These are phyloP conservation scores for Setaria italica DNA, from an alignment of 202 grass and related monocot genomes.

Conservation along the genomic window DNA sequence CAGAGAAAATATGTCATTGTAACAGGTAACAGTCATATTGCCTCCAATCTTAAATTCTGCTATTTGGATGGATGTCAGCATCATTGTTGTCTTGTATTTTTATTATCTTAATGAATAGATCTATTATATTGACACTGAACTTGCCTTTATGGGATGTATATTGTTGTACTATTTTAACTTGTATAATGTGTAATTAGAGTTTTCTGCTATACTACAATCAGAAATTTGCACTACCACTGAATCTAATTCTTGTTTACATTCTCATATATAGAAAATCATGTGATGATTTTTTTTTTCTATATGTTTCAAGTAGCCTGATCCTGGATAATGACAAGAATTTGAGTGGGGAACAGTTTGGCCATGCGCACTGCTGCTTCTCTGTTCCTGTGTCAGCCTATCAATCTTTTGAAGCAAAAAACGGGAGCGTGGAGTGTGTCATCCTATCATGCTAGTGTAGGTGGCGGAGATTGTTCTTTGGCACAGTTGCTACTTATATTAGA, in stretches of 20 bases:
- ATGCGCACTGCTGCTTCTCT: not conserved
- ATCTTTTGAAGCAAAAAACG: no score
- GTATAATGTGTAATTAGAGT: not conserved
- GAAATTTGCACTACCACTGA: not conserved
- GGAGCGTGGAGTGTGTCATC: no score
- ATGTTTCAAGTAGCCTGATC: not conserved
- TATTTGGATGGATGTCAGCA: slow-evolving; percentile 7
- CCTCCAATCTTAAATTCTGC: slow-evolving; percentile 3
- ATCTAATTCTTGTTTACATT: not conserved
- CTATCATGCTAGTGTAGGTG: not conserved
- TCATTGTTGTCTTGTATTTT: not conserved
- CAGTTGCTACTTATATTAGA: not conserved
- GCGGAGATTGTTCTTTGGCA: not conserved
- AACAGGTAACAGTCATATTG: slow-evolving; percentile 68
- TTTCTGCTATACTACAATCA: not conserved
- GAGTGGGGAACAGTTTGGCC: not conserved
- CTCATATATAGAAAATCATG: not conserved
- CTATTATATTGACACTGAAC: not conserved
- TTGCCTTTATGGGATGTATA: not conserved
- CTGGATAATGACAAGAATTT: slow-evolving; percentile 15
- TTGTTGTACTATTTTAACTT: slow-evolving; percentile 7
- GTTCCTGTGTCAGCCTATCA: not conserved
- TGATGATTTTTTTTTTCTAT: not conserved
- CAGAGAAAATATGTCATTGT: slow-evolving; percentile 76
- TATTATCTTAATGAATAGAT: slow-evolving; percentile 15